phyloP scores from a whole-genome alignment of 2,329 filamentous ascomycete genomes.

The Colletotrichum sidae region DNA sequence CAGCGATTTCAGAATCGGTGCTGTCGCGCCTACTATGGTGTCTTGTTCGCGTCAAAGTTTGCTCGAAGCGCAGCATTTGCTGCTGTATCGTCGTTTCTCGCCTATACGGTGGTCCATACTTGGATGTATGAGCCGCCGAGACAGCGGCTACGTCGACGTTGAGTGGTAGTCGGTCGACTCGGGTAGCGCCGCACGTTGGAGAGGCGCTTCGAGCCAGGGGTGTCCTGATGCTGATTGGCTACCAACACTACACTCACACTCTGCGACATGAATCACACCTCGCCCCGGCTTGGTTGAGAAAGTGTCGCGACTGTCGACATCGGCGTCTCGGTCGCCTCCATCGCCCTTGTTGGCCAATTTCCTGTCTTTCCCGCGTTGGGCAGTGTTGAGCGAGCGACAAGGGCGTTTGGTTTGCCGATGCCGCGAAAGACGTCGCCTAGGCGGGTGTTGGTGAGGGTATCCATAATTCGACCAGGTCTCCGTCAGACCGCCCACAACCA shows the following conservation, averaged over 20 bases:
- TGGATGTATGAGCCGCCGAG: constrained; percentile 9
- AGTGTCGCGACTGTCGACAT: constrained; percentile 2
- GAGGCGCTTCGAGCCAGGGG: no score
- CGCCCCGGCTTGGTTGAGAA: constrained; percentile 7
- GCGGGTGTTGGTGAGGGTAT: constrained; percentile 19
- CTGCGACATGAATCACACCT: constrained; percentile 38
- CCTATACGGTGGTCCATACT: constrained; percentile 3
- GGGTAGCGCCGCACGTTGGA: constrained; percentile 24
- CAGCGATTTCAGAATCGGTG: no score
- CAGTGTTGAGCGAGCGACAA: constrained; percentile 16
- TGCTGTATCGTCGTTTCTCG: background rate
- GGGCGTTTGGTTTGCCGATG: constrained; percentile 22
- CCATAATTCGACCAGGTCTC: background rate
- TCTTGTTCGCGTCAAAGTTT: no score
- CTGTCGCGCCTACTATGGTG: no score
- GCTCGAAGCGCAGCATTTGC: background rate
- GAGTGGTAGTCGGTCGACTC: constrained; percentile 30
- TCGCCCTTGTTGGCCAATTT: constrained; percentile 3
- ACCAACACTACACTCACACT: constrained; percentile 21
- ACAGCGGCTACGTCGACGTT: constrained; percentile 31
- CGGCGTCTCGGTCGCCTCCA: constrained; percentile 5
- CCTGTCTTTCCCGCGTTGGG: constrained; percentile 13
- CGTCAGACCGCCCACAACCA: constrained; percentile 3
- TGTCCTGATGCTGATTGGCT: constrained; percentile 32
- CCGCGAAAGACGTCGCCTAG: constrained; percentile 11